phyloP scores from a whole-genome alignment of 2,329 filamentous ascomycete species.

The Penicillium sp. region DNA sequence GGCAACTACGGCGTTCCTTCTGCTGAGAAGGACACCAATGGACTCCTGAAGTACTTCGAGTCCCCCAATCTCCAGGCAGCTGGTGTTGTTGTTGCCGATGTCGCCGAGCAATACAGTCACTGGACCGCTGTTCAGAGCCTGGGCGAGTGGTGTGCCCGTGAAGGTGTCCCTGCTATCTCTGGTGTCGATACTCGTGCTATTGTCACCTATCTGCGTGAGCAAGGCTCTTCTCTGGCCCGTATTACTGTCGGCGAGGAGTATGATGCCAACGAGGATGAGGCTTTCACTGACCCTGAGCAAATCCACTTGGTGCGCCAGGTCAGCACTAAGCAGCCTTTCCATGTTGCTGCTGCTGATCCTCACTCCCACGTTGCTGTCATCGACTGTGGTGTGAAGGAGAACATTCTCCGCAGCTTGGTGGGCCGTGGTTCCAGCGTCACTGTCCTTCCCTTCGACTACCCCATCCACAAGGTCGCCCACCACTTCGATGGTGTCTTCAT shows the following conservation, averaged over 20 bases:
- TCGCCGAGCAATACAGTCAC: conserved; percentile 90
- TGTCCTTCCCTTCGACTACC: conserved; percentile 93
- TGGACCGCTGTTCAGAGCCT: conserved; percentile 98
- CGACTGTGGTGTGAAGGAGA: conserved; percentile 99
- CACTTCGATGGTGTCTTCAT: conserved; percentile 99
- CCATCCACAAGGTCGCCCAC: conserved; percentile 95
- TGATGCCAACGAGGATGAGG: conserved; percentile 96
- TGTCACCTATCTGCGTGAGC: conserved; percentile 92
- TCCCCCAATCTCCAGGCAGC: conserved; percentile 96
- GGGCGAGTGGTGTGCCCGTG: conserved; percentile 89
- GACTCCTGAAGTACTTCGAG: conserved; percentile 96
- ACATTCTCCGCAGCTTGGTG: conserved; percentile 93
- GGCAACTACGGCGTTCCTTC: conserved; percentile 98
- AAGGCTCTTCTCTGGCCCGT: conserved; percentile 90
- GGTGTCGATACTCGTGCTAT: conserved; percentile 96
- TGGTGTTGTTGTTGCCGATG: conserved; percentile 93
- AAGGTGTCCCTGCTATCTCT: conserved; percentile 93
- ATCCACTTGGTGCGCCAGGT: conserved; percentile 96
- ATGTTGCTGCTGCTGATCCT: conserved; percentile 79
- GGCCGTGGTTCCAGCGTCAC: conserved; percentile 88
- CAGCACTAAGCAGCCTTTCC: conserved; percentile 97
- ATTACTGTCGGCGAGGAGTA: conserved; percentile 97
- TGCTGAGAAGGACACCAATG: conserved; percentile 76
- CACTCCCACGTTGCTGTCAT: conserved; percentile 89
- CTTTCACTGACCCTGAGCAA: conserved; percentile 89